Evolutionary conservation across 2,329 filamentous ascomycete species (phyloP), one percentile per base, ranked within the genome.

Genomic region (Aspergillus sclerotialis): DNA sequence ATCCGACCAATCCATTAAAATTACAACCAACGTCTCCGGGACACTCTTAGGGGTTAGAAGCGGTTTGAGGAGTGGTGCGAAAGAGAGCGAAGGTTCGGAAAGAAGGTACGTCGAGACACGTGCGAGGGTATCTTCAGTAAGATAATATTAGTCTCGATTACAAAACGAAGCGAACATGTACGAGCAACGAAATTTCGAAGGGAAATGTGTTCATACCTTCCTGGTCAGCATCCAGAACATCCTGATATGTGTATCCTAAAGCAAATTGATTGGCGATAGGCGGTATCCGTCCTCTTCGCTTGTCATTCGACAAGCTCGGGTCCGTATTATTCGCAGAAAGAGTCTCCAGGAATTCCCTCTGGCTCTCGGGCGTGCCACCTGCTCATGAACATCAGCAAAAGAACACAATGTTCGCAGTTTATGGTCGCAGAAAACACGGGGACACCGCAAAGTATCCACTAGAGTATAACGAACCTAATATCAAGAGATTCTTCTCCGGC

Each of bases 1-100:
- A 55, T 92, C 80, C 38, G 84, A 82, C 92, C 92, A 98, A 67
- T 95, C 89, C 28, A 98, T 73, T n/a, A 98, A 69, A 50, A 98
- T 80, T 42, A 94, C 84, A 43, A 96, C 76, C 40, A 94, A 74
- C 30, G 85, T 94, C 58, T 94, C 83, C 18, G 85, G 81, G 55
- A 94, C 83, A 5, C 86, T 82, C 60, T 85, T 77, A 28, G 85
- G 80, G 12, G 84, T 94, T 40, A 95, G 74, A 33, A 94, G 82
- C 15, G 89, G 88, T 47, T 80, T 80, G 40, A 95, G 72, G 36
- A 95, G 79, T 19, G 84, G 81, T 26, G 84, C 80, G 59, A 94
- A 94, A 12, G 86, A 78, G 30, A 80, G 76, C 18, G 85, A 89
- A 3, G 89, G 85, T 48, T 81, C 85, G n/a, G 84, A 83, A 38